Percentiles rank a stretch among this genome's conserved stretches.
Evolutionary conservation across 176 grass and related monocot species (phyloP).

Genomic region (Rhynchospora tenuis): DNA sequence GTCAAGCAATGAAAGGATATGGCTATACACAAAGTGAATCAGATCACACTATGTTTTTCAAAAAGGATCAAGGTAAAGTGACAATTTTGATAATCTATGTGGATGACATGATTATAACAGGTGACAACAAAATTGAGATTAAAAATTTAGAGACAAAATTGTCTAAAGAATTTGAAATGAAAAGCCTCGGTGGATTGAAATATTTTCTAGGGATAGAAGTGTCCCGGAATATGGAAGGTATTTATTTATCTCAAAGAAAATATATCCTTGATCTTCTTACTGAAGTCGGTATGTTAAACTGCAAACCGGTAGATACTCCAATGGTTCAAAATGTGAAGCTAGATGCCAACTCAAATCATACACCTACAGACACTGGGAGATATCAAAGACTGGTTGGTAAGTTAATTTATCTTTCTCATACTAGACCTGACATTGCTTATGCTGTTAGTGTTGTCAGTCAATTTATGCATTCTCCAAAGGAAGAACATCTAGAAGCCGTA

Average conservation of each 20-base stretch:
- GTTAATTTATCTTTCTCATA: conserved; percentile 21
- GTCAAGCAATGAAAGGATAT: not conserved
- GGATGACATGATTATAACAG: conserved; percentile 11
- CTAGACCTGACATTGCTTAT: not conserved
- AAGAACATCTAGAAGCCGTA: not conserved
- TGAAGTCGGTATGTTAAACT: not conserved
- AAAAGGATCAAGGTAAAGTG: not conserved
- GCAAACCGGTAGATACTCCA: not conserved
- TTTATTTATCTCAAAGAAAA: not conserved
- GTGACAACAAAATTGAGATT: not conserved
- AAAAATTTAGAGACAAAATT: not conserved
- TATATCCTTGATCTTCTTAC: not conserved
- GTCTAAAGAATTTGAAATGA: not conserved
- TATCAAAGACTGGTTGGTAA: not conserved
- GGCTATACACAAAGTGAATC: not conserved
- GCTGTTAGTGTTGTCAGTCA: not conserved
- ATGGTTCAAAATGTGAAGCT: conserved; percentile 1
- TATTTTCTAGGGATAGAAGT: conserved; percentile 22
- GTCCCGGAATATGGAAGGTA: not conserved
- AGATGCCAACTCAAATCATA: not conserved
- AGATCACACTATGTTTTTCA: not conserved
- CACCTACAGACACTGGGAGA: not conserved
- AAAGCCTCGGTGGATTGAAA: not conserved
- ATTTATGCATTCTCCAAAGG: not conserved
- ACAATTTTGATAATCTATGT: not conserved